Percentiles rank a stretch among this genome's conserved stretches.
These are phyloP conservation scores for Metschnikowia shivogae DNA, from an alignment of 805 yeast genomes.

Conservation along the genomic window DNA sequence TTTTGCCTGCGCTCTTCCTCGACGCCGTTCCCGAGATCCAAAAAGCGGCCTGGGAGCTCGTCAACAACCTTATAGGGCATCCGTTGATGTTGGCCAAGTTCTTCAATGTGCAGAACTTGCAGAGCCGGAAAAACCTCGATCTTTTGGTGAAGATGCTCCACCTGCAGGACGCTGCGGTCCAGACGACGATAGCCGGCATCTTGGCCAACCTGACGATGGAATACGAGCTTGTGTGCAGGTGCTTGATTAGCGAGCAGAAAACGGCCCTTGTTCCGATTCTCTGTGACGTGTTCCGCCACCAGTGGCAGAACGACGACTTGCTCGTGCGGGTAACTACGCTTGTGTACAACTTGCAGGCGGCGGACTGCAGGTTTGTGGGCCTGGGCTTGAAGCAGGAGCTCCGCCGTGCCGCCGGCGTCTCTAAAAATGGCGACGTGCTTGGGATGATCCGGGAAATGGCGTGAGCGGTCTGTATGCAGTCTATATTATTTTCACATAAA, in stretches of 20 bases:
- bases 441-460: conserved; percentile 14
- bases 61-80: conserved; percentile 52
- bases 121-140: conserved; percentile 30
- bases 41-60: conserved; percentile 57
- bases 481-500: too few relatives aligned
- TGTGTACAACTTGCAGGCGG: conserved; percentile 1
- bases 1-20: conserved; percentile 39
- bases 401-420: not conserved
- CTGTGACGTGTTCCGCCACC: conserved; percentile 21
- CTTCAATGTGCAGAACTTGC: conserved; percentile 48
- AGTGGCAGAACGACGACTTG: conserved; percentile 24
- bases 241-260: conserved; percentile 17
- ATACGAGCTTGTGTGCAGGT: conserved; percentile 31
- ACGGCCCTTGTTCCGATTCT: conserved; percentile 16
- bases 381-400: conserved; percentile 5
- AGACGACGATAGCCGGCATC: conserved; percentile 30
- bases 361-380: not conserved
- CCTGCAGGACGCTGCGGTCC: conserved; percentile 26
- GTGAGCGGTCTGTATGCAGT: not conserved
- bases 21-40: conserved; percentile 45
- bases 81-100: conserved; percentile 47
- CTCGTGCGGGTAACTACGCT: conserved; percentile 24
- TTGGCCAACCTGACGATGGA: conserved; percentile 40
- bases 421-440: conserved; percentile 6
- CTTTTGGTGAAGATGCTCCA: conserved; percentile 32